phyloP scores from a whole-genome alignment of 176 grass and related monocot species.

The Triticum aestivum region IWGSC_CS_RefSeq_v2.1 NC_057804.1:76167995-76168494 shows the following conservation, averaged over 20 bases:
- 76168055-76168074: conserved; percentile 6
- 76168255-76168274: background rate
- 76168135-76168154: background rate
- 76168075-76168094: conserved; percentile 3
- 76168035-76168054: conserved; percentile 3
- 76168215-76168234: background rate
- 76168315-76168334: background rate
- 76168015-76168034: background rate
- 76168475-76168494: background rate
- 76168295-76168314: background rate
- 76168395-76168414: background rate
- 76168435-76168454: background rate
- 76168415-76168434: background rate
- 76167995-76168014: background rate
- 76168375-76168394: background rate
- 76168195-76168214: background rate
- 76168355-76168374: background rate
- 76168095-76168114: background rate
- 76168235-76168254: background rate
- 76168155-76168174: background rate
- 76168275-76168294: background rate
- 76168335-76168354: background rate
- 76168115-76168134: background rate
- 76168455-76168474: background rate
- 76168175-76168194: background rate